phyloP scores from a whole-genome alignment of 202 grass and related monocot genomes.

The Zoysia matrella region DNA sequence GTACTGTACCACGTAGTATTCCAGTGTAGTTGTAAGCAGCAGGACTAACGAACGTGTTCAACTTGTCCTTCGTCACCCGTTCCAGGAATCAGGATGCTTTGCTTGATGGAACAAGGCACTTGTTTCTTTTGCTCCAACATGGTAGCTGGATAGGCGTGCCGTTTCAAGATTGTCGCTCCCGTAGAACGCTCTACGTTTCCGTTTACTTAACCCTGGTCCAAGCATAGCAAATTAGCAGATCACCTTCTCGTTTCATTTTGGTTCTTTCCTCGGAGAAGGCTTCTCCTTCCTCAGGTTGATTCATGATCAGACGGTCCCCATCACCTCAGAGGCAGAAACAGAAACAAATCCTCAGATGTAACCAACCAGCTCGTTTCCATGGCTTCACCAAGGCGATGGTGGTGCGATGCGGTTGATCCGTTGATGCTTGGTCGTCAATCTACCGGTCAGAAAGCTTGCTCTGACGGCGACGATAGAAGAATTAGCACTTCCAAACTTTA shows the following conservation, averaged over 20 bases:
- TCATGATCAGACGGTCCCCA: too few species aligned
- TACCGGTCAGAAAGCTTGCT: too few species aligned
- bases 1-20: not conserved
- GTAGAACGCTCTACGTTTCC: not conserved
- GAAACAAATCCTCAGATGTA: too few species aligned
- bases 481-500: too few species aligned
- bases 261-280: not conserved
- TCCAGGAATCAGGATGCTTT: not conserved
- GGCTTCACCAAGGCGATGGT: too few species aligned
- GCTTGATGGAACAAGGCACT: not conserved
- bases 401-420: too few species aligned
- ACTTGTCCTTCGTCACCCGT: not conserved
- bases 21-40: not conserved
- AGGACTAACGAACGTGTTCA: not conserved
- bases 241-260: not conserved
- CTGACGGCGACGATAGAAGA: too few species aligned
- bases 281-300: not conserved
- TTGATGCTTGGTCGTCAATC: too few species aligned
- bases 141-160: not conserved
- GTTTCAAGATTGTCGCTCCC: not conserved
- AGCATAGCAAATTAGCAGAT: not conserved
- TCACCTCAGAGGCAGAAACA: too few species aligned
- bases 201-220: not conserved
- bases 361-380: too few species aligned
- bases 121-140: not conserved